Base-by-base conservation (phyloP, 345 rosid species). In the Rhodamnia argentea region DNA sequence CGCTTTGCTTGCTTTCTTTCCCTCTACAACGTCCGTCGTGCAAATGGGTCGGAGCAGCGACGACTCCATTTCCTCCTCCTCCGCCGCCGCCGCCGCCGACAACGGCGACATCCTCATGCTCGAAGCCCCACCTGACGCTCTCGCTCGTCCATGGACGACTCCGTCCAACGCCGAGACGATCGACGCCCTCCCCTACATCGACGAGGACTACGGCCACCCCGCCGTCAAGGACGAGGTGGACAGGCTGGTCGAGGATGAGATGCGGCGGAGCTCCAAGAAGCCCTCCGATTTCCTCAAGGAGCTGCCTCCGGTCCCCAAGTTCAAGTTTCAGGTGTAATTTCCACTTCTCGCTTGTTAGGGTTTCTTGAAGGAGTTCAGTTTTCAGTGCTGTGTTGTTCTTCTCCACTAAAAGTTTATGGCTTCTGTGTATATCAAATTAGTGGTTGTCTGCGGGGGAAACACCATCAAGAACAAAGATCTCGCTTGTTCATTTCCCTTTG, bases 121-220 rank as follows among this genome's bases (percentile, higher is more conserved):
- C 52, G 98, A 96, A 90, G 99, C 90, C 32, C 87, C 90, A 24
- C 89, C 85, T 81, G 76, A 40, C 52, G 82, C 94, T 22, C 85
- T 96, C 22, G 86, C 93, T n/a, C 92, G 91, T 22, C 94, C 95
- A 0, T 96, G 99, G 99, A 90, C 93, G 3, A 88, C 88, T 56
- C 84, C 94, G 74, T 90, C 92, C 14, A 92, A 89, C 84, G 96
- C 98, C 1, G 96, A 97, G 88, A 90, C 91, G 54, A 91, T 97
- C 56, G 99, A 97, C 86, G 98, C 99, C 16, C 92, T 97, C 89
- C 99, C 99, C 52, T 96, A 97, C 92, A 97, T 97, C 40, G 99
- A 97, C 90, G 99, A 94, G 84, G 98, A 97, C 89, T 97, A 96
- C 75, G 95, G 94, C 20, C 88, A 96, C 85, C 96, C 96, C 6